Conservation (phyloP, 2,329 filamentous ascomycete genomes). For the Graphium sp. region DNA sequence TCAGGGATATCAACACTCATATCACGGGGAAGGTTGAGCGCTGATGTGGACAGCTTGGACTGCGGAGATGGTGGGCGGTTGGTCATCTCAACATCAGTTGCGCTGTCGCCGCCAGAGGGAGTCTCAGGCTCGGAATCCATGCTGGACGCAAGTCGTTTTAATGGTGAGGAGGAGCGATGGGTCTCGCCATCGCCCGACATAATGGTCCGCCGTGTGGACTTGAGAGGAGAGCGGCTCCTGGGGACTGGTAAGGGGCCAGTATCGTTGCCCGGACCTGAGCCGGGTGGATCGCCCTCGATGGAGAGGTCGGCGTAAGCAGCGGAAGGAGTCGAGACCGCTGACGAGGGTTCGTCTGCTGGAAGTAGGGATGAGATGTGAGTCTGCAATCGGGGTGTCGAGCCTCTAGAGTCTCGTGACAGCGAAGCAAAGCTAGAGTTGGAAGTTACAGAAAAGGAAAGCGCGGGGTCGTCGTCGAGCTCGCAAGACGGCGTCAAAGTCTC, state of each 20-base stretch:
- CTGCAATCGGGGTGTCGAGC: constrained; percentile 28
- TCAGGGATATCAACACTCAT: constrained; percentile 23
- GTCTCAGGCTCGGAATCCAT: constrained; percentile 33
- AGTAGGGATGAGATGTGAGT: constrained; percentile 21
- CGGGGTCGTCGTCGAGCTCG: constrained; percentile 27
- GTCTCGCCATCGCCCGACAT: constrained; percentile 43
- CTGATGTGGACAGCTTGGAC: not conserved
- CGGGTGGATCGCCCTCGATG: constrained; percentile 28
- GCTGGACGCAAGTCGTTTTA: constrained; percentile 46
- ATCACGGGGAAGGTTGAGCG: constrained; percentile 13
- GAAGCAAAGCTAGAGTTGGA: constrained; percentile 9
- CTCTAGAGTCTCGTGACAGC: constrained; percentile 18
- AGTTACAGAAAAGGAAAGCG: constrained; percentile 31
- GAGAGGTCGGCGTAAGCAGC: constrained; percentile 39
- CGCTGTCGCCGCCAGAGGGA: constrained; percentile 5
- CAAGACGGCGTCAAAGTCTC: constrained; percentile 35
- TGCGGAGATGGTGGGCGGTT: constrained; percentile 2
- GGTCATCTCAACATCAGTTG: constrained; percentile 4
- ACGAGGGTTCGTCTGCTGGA: constrained; percentile 32
- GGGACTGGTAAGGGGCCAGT: constrained; percentile 18
- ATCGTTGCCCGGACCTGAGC: constrained; percentile 14
- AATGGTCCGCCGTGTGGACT: constrained; percentile 31
- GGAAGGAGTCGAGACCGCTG: constrained; percentile 39
- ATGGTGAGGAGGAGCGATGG: constrained; percentile 45
- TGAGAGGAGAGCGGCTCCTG: constrained; percentile 35